Conservation (phyloP, 228 moss, liverwort and hornwort genomes). For the Sphagnum fallax region DNA sequence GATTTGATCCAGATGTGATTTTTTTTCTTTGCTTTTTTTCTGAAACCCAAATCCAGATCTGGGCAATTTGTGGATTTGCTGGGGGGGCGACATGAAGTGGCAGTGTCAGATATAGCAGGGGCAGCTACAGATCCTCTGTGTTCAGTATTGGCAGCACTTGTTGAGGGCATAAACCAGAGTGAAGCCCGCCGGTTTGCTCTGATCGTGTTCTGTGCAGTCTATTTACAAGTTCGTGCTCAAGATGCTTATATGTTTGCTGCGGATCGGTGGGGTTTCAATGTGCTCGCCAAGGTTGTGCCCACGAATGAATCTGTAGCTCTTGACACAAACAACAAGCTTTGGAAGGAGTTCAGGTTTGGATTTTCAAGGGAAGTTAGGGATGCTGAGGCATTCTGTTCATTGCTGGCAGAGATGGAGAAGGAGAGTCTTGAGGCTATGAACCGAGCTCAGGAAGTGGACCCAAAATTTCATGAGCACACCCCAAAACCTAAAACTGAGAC, state of each 20-base stretch:
- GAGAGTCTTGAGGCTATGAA: slow-evolving; percentile 77
- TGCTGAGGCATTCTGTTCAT: slow-evolving; percentile 66
- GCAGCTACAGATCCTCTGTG: slow-evolving; percentile 73
- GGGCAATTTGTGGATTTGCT: slow-evolving; percentile 82
- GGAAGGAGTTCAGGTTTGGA: slow-evolving; percentile 85
- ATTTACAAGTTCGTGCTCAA: slow-evolving; percentile 83
- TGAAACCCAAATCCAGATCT: slow-evolving; percentile 23
- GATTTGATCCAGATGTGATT: too few relatives aligned
- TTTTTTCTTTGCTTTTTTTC: too few relatives aligned
- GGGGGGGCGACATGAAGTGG: slow-evolving; percentile 61
- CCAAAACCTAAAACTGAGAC: neutral
- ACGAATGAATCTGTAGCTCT: slow-evolving; percentile 6
- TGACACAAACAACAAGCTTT: slow-evolving; percentile 13
- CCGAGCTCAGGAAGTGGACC: slow-evolving; percentile 56
- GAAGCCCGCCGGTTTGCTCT: slow-evolving; percentile 73
- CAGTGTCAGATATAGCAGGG: slow-evolving; percentile 60
- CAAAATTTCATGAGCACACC: slow-evolving; percentile 23
- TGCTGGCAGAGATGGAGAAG: slow-evolving; percentile 90
- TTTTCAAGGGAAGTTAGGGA: slow-evolving; percentile 70
- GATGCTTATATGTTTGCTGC: slow-evolving; percentile 88
- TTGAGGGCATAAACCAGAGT: slow-evolving; percentile 85
- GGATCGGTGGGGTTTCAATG: slow-evolving; percentile 87
- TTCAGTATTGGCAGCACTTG: slow-evolving; percentile 56
- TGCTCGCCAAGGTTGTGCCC: slow-evolving; percentile 54
- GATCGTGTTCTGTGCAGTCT: slow-evolving; percentile 87